phyloP scores from a whole-genome alignment of 2,329 filamentous ascomycete species.

The Periconia sp. region DNA sequence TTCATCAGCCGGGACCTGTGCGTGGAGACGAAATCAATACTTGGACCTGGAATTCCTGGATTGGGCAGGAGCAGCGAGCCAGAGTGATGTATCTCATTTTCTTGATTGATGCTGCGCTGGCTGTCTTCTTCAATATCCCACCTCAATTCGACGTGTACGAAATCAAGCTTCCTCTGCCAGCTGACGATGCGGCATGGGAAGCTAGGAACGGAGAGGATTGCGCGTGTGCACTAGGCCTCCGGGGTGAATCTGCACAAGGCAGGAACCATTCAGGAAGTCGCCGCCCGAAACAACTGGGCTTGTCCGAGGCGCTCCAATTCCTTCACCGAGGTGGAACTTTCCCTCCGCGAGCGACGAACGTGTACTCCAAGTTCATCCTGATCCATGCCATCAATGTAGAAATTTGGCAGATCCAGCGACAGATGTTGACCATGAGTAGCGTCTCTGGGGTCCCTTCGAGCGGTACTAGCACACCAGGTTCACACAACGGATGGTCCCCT shows the following conservation, averaged over 20 bases:
- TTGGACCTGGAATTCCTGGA: conserved; percentile 72
- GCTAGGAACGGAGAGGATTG: conserved; percentile 65
- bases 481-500: conserved; percentile 65
- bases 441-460: conserved; percentile 44
- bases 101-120: conserved; percentile 68
- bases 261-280: conserved; percentile 68
- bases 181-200: conserved; percentile 77
- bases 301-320: conserved; percentile 66
- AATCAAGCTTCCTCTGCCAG: conserved; percentile 70
- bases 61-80: conserved; percentile 73
- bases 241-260: conserved; percentile 62
- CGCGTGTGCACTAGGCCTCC: conserved; percentile 68
- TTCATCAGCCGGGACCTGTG: conserved; percentile 62
- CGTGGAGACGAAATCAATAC: conserved; percentile 53
- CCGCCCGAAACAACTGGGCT: conserved; percentile 67
- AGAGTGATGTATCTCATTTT: conserved; percentile 70
- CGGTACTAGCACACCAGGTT: conserved; percentile 62
- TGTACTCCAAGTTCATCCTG: conserved; percentile 76
- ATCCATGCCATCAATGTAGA: conserved; percentile 72
- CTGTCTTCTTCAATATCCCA: conserved; percentile 73
- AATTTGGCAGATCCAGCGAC: conserved; percentile 61
- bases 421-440: conserved; percentile 32
- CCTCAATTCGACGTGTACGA: conserved; percentile 69
- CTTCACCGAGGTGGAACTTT: conserved; percentile 67
- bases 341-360: conserved; percentile 70